phyloP scores from a whole-genome alignment of 2,329 filamentous ascomycete species.

The Penicillium palitans region DNA sequence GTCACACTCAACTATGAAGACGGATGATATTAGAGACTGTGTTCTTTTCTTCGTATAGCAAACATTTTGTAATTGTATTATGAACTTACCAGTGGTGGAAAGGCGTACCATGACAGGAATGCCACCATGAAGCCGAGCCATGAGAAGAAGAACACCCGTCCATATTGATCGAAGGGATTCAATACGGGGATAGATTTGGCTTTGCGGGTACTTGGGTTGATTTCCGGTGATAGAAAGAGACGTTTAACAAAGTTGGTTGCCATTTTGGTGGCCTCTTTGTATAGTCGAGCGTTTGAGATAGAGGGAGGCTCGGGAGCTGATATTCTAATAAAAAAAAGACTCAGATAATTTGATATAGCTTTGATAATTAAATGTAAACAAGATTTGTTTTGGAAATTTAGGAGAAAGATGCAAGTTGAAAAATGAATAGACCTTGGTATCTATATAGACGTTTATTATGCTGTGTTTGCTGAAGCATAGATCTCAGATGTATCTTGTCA shows the following conservation, averaged over 20 bases:
- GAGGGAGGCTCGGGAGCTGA: background rate
- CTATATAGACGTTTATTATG: conserved; percentile 12
- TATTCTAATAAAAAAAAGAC: background rate
- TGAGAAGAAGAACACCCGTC: conserved; percentile 85
- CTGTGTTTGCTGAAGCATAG: background rate
- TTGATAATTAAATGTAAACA: background rate
- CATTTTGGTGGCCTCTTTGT: conserved; percentile 11
- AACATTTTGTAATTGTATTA: conserved; percentile 1
- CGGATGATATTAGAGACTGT: conserved; percentile 20
- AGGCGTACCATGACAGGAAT: conserved; percentile 89
- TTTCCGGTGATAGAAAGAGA: conserved; percentile 58
- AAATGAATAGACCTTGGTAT: background rate
- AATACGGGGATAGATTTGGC: conserved; percentile 76
- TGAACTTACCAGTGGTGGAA: conserved; percentile 71
- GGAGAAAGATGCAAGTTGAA: background rate
- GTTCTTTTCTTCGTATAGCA: background rate
- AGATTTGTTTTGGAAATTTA: background rate
- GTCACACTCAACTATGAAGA: conserved; percentile 62
- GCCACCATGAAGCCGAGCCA: conserved; percentile 84
- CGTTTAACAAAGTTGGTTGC: conserved; percentile 28
- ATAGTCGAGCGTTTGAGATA: background rate
- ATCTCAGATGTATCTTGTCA: background rate
- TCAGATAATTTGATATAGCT: background rate
- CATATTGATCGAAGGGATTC: conserved; percentile 77
- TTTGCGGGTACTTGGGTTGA: conserved; percentile 84